Conservation (phyloP, 345 rosid genomes). For the Rhizophora apiculata region DNA sequence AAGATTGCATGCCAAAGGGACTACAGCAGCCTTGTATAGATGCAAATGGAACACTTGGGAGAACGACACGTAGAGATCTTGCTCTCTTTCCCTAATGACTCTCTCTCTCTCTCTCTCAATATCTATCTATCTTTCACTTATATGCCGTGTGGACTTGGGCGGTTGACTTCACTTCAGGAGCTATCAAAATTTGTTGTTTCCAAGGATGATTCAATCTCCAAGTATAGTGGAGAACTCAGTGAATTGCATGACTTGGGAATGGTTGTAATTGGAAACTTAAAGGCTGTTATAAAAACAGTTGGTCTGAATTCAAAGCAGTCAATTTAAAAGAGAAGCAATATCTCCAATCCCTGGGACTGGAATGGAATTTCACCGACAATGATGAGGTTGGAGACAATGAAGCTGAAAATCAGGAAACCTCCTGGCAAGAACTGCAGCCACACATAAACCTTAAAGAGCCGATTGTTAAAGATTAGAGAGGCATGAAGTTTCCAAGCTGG, state of each 20-base stretch:
- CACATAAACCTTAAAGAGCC: not conserved
- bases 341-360: not conserved
- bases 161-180: conserved; percentile 3
- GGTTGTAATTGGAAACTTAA: not conserved
- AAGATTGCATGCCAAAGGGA: not conserved
- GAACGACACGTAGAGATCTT: conserved; percentile 78
- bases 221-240: not conserved
- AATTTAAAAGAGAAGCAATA: not conserved
- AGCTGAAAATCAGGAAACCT: not conserved
- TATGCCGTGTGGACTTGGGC: not conserved
- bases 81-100: not conserved
- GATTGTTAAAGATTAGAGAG: not conserved
- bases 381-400: not conserved
- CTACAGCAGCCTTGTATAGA: not conserved
- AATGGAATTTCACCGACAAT: not conserved
- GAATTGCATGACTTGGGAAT: not conserved
- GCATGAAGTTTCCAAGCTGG: conserved; percentile 5
- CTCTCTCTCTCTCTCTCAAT: not conserved
- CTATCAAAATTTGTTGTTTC: conserved; percentile 6
- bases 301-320: not conserved
- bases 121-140: not conserved
- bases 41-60: not conserved
- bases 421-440: not conserved
- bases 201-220: not conserved
- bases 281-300: not conserved